Percentiles rank a stretch among this genome's conserved stretches.
phyloP scores from a whole-genome alignment of 352 stramenopile genomes.

The Globisporangium uncinulatum region DNA sequence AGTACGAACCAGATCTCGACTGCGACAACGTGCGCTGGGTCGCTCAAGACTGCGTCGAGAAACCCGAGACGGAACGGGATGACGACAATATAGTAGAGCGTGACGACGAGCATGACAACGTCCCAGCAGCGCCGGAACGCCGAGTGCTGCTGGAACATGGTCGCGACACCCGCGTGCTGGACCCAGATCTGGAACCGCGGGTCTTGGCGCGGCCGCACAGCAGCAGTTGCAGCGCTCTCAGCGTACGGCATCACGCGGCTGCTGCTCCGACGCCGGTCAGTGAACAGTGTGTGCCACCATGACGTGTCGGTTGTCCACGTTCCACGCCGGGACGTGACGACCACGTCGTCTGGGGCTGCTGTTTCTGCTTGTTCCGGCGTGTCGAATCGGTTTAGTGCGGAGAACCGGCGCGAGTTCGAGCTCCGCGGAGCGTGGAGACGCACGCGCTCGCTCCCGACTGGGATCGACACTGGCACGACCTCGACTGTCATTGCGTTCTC shows the following conservation, averaged over 20 bases:
- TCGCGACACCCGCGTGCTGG: neutral
- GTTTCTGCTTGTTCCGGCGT: neutral
- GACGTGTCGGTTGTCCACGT: neutral
- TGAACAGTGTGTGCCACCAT: conserved; percentile 2
- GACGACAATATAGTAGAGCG: conserved; percentile 46
- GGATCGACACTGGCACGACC: neutral
- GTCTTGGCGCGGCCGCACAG: neutral
- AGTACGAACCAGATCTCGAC: conserved; percentile 36
- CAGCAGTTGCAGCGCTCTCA: neutral
- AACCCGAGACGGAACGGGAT: conserved; percentile 62
- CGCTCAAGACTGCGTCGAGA: conserved; percentile 40
- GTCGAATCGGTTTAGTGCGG: neutral
- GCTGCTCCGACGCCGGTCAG: neutral
- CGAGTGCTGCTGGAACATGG: conserved; percentile 26
- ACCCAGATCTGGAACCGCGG: conserved; percentile 23
- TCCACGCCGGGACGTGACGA: neutral
- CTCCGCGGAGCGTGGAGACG: neutral
- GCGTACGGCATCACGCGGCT: conserved; percentile 4
- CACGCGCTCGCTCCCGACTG: neutral
- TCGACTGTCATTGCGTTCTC: conserved; percentile 8
- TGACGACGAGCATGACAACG: conserved; percentile 45
- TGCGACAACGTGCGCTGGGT: conserved; percentile 12
- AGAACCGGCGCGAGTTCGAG: conserved; percentile 1
- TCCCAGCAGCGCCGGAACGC: conserved; percentile 47
- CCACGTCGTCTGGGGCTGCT: neutral